These are phyloP conservation scores for Arthrobotrys musiformis DNA, from an alignment of 2,329 filamentous ascomycete species.

Conservation along the genomic window DNA sequence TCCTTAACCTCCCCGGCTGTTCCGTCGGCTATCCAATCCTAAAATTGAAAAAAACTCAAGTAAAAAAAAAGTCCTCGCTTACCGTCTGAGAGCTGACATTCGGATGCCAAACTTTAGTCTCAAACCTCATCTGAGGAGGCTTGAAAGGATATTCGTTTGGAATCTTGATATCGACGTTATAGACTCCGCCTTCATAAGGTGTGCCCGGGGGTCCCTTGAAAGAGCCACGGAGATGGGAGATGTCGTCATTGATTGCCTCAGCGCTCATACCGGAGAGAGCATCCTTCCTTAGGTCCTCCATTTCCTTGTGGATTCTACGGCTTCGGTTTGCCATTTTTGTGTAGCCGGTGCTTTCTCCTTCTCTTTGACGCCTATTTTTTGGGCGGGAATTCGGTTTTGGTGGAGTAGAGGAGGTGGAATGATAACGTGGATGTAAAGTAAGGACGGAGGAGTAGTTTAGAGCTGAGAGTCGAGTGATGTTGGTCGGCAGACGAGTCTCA, in stretches of 20 bases:
- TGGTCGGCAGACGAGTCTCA: background rate
- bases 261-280: constrained; percentile 80
- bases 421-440: too few relatives aligned
- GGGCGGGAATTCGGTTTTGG: background rate
- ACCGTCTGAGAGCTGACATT: constrained; percentile 96
- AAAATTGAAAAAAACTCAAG: background rate
- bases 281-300: constrained; percentile 79
- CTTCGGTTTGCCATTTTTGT: constrained; percentile 68
- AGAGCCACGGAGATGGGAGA: constrained; percentile 83
- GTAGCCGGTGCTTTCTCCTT: background rate
- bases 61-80: constrained; percentile 62
- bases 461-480: background rate
- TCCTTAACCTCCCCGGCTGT: background rate
- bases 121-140: constrained; percentile 88
- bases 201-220: constrained; percentile 91
- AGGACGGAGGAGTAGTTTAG: background rate
- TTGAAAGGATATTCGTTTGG: constrained; percentile 92
- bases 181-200: constrained; percentile 88
- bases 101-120: constrained; percentile 95
- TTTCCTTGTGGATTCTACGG: constrained; percentile 77
- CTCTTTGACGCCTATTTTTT: background rate
- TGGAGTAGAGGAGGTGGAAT: background rate
- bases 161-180: constrained; percentile 84
- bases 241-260: constrained; percentile 73
- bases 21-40: too few relatives aligned